Evolutionary conservation across 139 green algal species (phyloP), one percentile per base, ranked within the genome.

Genomic region (Chlorella ohadii): DNA sequence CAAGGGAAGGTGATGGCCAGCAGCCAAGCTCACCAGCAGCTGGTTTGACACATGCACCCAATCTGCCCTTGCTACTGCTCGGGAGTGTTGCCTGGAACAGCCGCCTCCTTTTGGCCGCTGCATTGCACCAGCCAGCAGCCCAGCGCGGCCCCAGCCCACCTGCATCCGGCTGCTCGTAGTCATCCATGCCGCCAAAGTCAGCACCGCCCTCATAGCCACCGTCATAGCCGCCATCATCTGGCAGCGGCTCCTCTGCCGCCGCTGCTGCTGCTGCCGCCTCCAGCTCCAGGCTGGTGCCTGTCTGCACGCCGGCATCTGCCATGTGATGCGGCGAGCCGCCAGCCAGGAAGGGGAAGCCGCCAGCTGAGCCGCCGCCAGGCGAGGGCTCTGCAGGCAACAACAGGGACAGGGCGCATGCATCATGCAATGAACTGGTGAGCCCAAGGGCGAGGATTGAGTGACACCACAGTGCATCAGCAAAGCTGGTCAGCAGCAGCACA

Each of bases 281-380:
- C 19, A 34, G 67, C 13, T 28, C 25, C 38, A 83, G 36, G 82
- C 82, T 87, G 56, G 28, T 9, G 27, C 82, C 82, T 28, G 82
- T 87, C 51, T 87, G 82, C 51, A 78, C 17, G 16, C 38, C 72
- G 12, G 39, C 70, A 44, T 87, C 82, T 36, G 56, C 57, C 47
- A 67, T 65, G 73, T 31, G 41, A 9, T 13, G 51, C 63, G 44
- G 22, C 20, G 63, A 28, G 33, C 15, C 56, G 25, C 41, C 61
- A 1, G 39, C 61, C 71, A 61, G 71, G 71, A 78, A 63, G 41
- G 39, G 71, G 41, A 78, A 78, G 39, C 41, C 63, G 9, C 41
- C 78, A 28, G 39, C 36, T 44, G 76, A 27, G 44, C 44, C 28
- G 44, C 31, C 70, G 20, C 70, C 66, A 72, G 70, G 31, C 28